phyloP scores from a whole-genome alignment of 306 rosid species.

The Castanea sativa region DNA sequence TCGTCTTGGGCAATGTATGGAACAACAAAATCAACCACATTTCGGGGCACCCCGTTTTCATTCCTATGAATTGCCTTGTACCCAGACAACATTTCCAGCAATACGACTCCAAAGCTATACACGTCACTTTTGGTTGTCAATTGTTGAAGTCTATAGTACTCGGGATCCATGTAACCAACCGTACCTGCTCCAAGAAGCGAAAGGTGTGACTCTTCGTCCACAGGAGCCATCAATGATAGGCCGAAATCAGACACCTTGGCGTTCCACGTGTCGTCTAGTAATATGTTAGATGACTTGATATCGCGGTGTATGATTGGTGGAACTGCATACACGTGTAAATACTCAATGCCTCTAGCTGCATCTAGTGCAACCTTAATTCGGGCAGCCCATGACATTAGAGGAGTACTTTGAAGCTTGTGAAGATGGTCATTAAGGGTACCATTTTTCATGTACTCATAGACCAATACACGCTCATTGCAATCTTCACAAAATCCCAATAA shows the following conservation, averaged over 20 bases:
- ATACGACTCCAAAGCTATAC: constrained; percentile 78
- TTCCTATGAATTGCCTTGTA: constrained; percentile 66
- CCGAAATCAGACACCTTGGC: constrained; percentile 83
- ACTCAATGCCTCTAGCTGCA: constrained; percentile 74
- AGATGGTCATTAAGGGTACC: constrained; percentile 78
- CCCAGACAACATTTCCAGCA: constrained; percentile 67
- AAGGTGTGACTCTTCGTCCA: constrained; percentile 45
- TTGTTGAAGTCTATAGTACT: constrained; percentile 71
- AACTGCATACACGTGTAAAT: constrained; percentile 53
- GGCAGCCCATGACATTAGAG: constrained; percentile 45
- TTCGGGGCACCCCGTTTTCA: constrained; percentile 66
- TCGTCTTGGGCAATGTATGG: constrained; percentile 69
- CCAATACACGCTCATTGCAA: constrained; percentile 59
- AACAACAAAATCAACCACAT: constrained; percentile 74
- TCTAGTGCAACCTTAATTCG: constrained; percentile 63
- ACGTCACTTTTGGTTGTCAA: constrained; percentile 81
- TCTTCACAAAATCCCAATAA: constrained; percentile 72
- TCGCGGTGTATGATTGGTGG: constrained; percentile 83
- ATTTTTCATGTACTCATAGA: constrained; percentile 68
- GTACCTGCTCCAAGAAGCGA: constrained; percentile 70
- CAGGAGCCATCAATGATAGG: constrained; percentile 65
- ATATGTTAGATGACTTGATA: constrained; percentile 68
- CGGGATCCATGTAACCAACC: constrained; percentile 90
- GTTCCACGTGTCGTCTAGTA: constrained; percentile 44
- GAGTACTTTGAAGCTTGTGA: constrained; percentile 42